Evolutionary conservation across 148 eudicot species (phyloP).

Genomic region (Rhododendron williamsianum): DNA sequence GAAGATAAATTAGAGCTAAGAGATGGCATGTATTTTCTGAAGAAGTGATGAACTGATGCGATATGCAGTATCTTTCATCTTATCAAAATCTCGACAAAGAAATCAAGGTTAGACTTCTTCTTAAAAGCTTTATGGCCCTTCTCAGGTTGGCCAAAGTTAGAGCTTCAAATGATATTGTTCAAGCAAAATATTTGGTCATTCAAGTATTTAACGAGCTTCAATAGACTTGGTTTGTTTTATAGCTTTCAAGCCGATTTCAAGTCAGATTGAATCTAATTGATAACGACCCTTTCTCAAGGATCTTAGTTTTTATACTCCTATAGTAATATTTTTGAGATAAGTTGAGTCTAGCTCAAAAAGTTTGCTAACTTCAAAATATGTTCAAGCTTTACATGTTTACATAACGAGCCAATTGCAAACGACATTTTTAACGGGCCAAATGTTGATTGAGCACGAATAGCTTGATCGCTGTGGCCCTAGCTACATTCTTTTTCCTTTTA

Average conservation of each 20-base stretch:
- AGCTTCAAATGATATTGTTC: neutral
- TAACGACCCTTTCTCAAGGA: neutral
- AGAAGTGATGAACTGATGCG: slow-evolving; percentile 40
- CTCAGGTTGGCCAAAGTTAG: neutral
- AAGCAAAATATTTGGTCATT: neutral
- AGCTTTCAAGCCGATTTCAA: neutral
- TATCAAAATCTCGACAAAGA: neutral
- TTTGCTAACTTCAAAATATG: too few relatives aligned
- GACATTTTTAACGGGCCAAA: too few relatives aligned
- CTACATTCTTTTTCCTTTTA: too few relatives aligned
- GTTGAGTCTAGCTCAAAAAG: too few relatives aligned
- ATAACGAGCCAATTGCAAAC: too few relatives aligned
- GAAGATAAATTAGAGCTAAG: slow-evolving; percentile 89
- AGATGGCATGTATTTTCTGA: slow-evolving; percentile 74
- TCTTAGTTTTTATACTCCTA: neutral
- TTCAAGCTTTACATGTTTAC: too few relatives aligned
- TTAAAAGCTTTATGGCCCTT: neutral
- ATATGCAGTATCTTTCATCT: neutral
- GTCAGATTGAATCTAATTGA: neutral
- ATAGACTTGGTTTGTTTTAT: neutral
- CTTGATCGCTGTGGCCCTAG: too few relatives aligned
- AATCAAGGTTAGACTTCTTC: neutral
- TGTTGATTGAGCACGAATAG: too few relatives aligned
- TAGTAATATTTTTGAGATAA: too few relatives aligned
- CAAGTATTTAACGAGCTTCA: neutral